These are phyloP conservation scores for Helicostylum pulchrum DNA, from an alignment of 192 early-diverging fungal genomes.

Conservation along the genomic window DNA sequence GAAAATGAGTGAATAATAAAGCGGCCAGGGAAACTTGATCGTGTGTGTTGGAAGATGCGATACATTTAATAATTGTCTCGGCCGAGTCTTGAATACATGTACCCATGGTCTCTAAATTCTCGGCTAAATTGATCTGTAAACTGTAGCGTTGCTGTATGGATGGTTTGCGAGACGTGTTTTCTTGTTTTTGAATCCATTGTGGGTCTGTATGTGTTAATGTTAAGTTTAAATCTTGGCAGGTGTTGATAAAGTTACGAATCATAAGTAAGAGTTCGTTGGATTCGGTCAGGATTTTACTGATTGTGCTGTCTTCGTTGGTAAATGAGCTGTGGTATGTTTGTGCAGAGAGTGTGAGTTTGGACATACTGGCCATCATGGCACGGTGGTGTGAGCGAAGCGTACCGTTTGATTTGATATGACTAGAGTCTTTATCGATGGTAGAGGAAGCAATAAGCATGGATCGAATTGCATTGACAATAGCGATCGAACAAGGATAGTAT, in stretches of 20 bases:
- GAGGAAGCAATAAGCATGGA: conserved; percentile 82
- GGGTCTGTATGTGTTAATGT: conserved; percentile 44
- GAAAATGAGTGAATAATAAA: conserved; percentile 22
- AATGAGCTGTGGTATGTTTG: conserved; percentile 65
- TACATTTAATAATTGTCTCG: conserved; percentile 14
- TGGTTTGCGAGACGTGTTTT: background rate
- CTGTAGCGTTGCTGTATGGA: background rate
- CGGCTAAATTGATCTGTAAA: conserved; percentile 18
- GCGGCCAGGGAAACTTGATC: conserved; percentile 1
- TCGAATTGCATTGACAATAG: conserved; percentile 80
- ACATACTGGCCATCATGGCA: conserved; percentile 76
- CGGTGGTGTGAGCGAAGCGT: conserved; percentile 71
- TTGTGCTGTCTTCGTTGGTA: conserved; percentile 27
- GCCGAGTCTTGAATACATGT: conserved; percentile 26
- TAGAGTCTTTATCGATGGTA: conserved; percentile 65
- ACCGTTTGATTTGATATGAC: conserved; percentile 61
- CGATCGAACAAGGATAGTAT: conserved; percentile 55
- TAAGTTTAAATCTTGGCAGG: conserved; percentile 35
- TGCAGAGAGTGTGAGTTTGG: conserved; percentile 79
- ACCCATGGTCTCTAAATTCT: conserved; percentile 21
- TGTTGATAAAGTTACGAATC: conserved; percentile 68
- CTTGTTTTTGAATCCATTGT: conserved; percentile 15
- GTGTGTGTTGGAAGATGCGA: background rate
- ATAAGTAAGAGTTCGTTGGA: conserved; percentile 73
- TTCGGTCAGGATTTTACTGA: conserved; percentile 67